Evolutionary conservation across 2,329 filamentous ascomycete genomes (phyloP).

Genomic region (Magnaporthiopsis rhizophila): DNA sequence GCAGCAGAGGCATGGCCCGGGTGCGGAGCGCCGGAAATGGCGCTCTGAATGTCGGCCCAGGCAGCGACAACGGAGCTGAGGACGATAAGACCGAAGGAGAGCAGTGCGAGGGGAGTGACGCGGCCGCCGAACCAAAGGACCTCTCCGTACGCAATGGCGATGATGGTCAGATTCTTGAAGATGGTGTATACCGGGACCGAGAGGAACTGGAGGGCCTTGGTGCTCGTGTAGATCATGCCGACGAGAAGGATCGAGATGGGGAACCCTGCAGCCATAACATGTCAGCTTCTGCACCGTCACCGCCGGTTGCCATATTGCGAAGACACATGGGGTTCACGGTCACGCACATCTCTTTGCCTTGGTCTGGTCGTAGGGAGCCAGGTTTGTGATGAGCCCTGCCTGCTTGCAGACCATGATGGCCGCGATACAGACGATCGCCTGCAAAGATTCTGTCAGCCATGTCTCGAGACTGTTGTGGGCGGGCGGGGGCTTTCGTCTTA

Average conservation of each 20-base stretch:
- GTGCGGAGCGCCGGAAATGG: slow-evolving; percentile 54
- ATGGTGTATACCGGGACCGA: slow-evolving; percentile 99
- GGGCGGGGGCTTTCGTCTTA: slow-evolving; percentile 37
- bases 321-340: background rate
- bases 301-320: background rate
- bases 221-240: slow-evolving; percentile 98
- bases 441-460: slow-evolving; percentile 15
- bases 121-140: slow-evolving; percentile 96
- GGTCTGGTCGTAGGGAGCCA: slow-evolving; percentile 72
- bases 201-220: slow-evolving; percentile 90
- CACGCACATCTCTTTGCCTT: slow-evolving; percentile 86
- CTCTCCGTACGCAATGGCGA: slow-evolving; percentile 96
- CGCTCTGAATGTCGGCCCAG: slow-evolving; percentile 93
- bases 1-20: slow-evolving; percentile 58
- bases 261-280: slow-evolving; percentile 59
- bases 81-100: slow-evolving; percentile 96
- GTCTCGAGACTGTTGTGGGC: background rate
- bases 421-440: slow-evolving; percentile 84
- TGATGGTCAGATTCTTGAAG: slow-evolving; percentile 99
- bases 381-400: slow-evolving; percentile 71
- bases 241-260: slow-evolving; percentile 92
- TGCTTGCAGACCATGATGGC: slow-evolving; percentile 81
- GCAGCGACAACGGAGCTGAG: slow-evolving; percentile 89
- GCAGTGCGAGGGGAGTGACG: slow-evolving; percentile 77
- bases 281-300: background rate